Base-by-base conservation (phyloP, 176 grass and related monocot genomes). In the Raddia guianensis region DNA sequence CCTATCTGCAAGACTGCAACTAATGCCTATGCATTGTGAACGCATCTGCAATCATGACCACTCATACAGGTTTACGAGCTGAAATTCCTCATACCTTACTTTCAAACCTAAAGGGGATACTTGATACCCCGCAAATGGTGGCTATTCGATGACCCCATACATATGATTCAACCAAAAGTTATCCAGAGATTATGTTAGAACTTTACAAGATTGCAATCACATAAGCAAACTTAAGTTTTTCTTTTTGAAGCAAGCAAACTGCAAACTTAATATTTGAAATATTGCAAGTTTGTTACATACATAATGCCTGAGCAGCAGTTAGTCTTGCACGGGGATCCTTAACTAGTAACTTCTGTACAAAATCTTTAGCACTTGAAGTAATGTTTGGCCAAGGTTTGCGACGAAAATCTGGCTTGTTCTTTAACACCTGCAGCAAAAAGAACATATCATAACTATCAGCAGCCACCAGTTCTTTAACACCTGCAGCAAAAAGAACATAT, bases 251-350 rank as follows among this genome's bases (percentile, higher is more conserved):
- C 37, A 40, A 40, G 37, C 37, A 40, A 80, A 74, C 7, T 50
- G 37, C 37, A 40, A 80, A 74, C 7, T 50, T 80, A 79, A 59
- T 9, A 59, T 66, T 68, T 68, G 1, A 61, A 21, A 74, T 69
- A 21, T 66, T 57, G 15, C 5, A 45, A 52, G n/a, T 73, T 79
- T 90, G 61, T 74, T 51, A 75, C 89, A 88, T 98, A 98, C 95
- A 98, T 80, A 98, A 88, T 44, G 95, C 95, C 68, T 97, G 95
- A 78, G 95, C 95, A 84, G 92, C 92, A 73, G 92, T 97, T 79
- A 97, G 54, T 91, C 95, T 97, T 77, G 90, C 86, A 62, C 87
- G 89, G 73, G 95, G 92, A 89, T 97, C 92, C 87, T 97, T 97
- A 73, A 97, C 90, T 68, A 97, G 83, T 87, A 97, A 90, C 81